A percentile compares a stretch with the other conserved stretches of the same genome.
These are phyloP conservation scores for Podospora conica DNA, from an alignment of 495 filamentous ascomycete genomes.

Conservation along the genomic window DNA sequence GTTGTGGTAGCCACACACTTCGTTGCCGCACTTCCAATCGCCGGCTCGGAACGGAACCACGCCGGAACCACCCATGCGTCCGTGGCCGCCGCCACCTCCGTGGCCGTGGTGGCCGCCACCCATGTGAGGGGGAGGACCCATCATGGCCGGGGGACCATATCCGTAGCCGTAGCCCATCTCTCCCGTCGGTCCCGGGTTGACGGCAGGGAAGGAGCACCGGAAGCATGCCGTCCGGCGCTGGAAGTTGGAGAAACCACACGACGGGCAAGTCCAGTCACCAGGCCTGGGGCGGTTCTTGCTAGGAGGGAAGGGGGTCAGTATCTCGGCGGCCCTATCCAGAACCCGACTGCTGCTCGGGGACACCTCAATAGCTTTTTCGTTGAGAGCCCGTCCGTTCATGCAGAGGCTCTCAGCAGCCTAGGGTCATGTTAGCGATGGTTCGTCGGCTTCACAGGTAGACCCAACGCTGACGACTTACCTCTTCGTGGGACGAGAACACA, in stretches of 20 bases:
- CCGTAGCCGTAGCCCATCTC: conserved; percentile 68
- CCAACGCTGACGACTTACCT: conserved; percentile 56
- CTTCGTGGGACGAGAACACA: conserved; percentile 97
- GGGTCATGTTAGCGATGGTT: conserved; percentile 14
- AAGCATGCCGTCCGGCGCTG: conserved; percentile 97
- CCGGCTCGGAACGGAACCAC: conserved; percentile 96
- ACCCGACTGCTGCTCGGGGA: conserved; percentile 94
- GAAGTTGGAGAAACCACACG: conserved; percentile 89
- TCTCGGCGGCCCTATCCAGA: conserved; percentile 88
- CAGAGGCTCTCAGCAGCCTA: conserved; percentile 93
- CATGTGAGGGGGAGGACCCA: conserved; percentile 74
- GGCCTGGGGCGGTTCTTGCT: conserved; percentile 97
- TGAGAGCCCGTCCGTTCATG: conserved; percentile 97
- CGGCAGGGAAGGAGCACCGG: conserved; percentile 95
- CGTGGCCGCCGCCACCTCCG: conserved; percentile 69
- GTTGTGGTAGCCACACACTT: conserved; percentile 98
- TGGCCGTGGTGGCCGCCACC: conserved; percentile 68
- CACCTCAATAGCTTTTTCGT: conserved; percentile 98
- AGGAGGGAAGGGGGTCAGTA: conserved; percentile 91
- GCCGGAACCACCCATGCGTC: conserved; percentile 69
- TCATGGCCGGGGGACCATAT: conserved; percentile 71
- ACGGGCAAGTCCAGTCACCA: conserved; percentile 98
- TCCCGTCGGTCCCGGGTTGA: conserved; percentile 65
- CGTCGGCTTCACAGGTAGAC: neutral
- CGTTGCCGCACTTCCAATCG: conserved; percentile 97